Conservation (phyloP, 2,329 filamentous ascomycete genomes). For the Pseudogymnoascus verrucosus region DNA sequence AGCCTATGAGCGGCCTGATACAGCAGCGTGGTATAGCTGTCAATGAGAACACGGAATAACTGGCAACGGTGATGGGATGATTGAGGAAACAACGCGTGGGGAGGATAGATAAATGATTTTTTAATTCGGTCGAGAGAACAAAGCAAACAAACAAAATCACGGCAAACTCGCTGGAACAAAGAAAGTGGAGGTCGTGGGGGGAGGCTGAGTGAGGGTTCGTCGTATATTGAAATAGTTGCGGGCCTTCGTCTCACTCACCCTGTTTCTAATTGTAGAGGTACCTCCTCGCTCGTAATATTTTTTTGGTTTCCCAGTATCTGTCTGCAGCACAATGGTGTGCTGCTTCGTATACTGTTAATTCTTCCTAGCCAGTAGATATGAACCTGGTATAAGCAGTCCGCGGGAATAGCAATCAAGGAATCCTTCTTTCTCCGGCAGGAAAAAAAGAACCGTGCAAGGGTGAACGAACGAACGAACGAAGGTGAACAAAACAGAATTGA, state of each 20-base stretch:
- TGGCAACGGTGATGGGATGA: neutral
- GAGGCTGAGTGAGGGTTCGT: neutral
- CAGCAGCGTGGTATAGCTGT: neutral
- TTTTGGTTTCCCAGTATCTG: neutral
- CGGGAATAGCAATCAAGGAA: neutral
- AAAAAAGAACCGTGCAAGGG: neutral
- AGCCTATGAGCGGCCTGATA: neutral
- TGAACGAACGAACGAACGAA: neutral
- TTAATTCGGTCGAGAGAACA: neutral
- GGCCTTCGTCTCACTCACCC: neutral
- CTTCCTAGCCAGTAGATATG: neutral
- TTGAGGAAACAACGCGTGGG: neutral
- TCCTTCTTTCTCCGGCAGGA: neutral
- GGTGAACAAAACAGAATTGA: neutral
- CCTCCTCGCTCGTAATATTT: neutral
- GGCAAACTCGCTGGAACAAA: neutral
- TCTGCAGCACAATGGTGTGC: neutral
- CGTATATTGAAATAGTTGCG: constrained; percentile 6
- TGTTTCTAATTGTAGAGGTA: constrained; percentile 2
- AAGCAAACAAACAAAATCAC: neutral
- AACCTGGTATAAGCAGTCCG: neutral
- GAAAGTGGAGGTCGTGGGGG: neutral
- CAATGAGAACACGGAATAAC: neutral
- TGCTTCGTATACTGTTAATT: neutral
- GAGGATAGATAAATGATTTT: neutral